These are phyloP conservation scores for Protomyces gravidus DNA, from an alignment of 1,139 yeast genomes.

Conservation along the genomic window DNA sequence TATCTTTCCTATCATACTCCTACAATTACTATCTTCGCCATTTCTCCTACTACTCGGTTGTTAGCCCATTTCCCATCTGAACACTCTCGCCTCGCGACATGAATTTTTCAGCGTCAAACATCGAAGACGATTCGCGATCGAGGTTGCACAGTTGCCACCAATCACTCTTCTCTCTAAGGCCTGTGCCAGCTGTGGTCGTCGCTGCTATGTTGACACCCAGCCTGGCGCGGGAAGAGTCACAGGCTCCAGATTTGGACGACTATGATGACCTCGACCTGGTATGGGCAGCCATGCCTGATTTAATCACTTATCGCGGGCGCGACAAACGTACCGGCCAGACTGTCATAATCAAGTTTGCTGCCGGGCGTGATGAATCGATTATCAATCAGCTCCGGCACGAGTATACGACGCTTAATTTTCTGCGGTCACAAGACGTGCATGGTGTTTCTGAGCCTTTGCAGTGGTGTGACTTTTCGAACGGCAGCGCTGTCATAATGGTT, in stretches of 20 bases:
- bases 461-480: neutral
- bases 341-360: neutral
- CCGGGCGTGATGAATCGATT: neutral
- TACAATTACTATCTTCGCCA: neutral
- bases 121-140: too few species aligned
- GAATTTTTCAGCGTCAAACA: too few species aligned
- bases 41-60: too few species aligned
- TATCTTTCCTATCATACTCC: too few species aligned
- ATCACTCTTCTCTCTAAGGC: too few species aligned
- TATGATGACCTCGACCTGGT: neutral
- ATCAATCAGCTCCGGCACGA: neutral
- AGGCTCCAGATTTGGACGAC: neutral
- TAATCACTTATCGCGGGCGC: neutral
- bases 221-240: neutral
- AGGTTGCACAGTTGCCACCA: too few species aligned
- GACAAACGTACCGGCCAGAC: neutral
- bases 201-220: neutral
- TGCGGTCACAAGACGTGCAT: neutral
- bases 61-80: too few species aligned
- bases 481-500: neutral
- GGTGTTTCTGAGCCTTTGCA: neutral
- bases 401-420: neutral
- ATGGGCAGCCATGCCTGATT: neutral
- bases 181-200: neutral
- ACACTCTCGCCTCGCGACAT: too few species aligned